Conservation (phyloP, 1,284 basidiomycete genomes). For the Rhizoctonia solani region DNA sequence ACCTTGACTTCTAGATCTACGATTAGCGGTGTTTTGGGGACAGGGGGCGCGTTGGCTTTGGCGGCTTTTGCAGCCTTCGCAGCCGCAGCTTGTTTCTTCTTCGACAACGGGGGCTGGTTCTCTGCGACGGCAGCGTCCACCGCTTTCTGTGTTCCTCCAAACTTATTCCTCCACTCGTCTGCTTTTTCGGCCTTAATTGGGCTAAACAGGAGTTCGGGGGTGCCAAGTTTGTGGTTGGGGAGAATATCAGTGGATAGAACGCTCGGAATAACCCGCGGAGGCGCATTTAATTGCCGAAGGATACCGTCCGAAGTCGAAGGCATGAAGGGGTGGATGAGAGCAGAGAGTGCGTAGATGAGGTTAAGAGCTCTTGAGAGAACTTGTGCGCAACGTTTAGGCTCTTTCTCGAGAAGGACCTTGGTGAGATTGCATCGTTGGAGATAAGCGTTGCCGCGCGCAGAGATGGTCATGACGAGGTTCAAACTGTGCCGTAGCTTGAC, state of each 20-base stretch:
- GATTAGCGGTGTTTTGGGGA: constrained; percentile 44
- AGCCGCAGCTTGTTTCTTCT: constrained; percentile 42
- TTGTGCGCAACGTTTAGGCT: constrained; percentile 85
- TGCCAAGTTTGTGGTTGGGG: constrained; percentile 57
- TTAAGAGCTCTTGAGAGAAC: constrained; percentile 91
- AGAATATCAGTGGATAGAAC: constrained; percentile 56
- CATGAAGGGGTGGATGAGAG: constrained; percentile 95
- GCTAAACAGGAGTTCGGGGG: constrained; percentile 59
- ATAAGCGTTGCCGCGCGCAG: constrained; percentile 91
- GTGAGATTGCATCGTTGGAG: constrained; percentile 90
- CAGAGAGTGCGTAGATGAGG: constrained; percentile 89
- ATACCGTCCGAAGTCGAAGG: constrained; percentile 85
- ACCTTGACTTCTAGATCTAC: constrained; percentile 47
- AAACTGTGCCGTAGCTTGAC: constrained; percentile 90
- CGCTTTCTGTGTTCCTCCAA: constrained; percentile 52
- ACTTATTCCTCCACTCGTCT: constrained; percentile 58
- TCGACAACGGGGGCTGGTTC: constrained; percentile 35
- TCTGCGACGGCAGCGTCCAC: constrained; percentile 35
- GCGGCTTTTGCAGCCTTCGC: constrained; percentile 39
- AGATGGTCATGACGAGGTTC: constrained; percentile 87
- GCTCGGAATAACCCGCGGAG: constrained; percentile 61
- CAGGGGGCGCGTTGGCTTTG: constrained; percentile 17
- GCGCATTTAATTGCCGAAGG: constrained; percentile 87
- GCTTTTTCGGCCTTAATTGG: constrained; percentile 59
- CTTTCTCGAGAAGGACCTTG: constrained; percentile 83